Evolutionary conservation across 495 filamentous ascomycete genomes (phyloP).

Genomic region (Penicillium longicatenatum): DNA sequence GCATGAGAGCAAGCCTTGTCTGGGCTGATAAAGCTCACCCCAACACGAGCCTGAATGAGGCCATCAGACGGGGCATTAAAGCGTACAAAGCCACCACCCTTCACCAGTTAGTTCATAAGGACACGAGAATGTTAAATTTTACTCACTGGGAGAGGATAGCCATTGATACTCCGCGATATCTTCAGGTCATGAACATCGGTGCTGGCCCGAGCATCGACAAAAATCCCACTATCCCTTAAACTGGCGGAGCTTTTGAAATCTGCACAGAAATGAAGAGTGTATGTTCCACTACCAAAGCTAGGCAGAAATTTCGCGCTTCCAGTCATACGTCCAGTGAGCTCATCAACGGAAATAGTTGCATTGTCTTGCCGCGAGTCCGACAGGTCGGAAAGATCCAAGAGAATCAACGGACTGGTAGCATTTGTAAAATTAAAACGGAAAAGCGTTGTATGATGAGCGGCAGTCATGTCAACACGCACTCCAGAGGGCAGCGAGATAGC

Average conservation of each 20-base stretch:
- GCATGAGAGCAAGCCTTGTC: constrained; percentile 64
- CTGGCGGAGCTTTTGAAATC: constrained; percentile 57
- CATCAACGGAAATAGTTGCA: constrained; percentile 60
- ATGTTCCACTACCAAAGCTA: constrained; percentile 64
- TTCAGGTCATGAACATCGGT: constrained; percentile 55
- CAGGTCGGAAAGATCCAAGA: constrained; percentile 71
- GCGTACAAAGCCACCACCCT: constrained; percentile 67
- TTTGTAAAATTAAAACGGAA: constrained; percentile 65
- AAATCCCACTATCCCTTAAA: constrained; percentile 44
- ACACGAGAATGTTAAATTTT: not conserved
- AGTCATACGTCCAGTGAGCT: constrained; percentile 63
- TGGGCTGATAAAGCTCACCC: constrained; percentile 69
- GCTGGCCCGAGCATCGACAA: constrained; percentile 45
- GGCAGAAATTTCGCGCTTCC: constrained; percentile 68
- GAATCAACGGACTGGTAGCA: constrained; percentile 55
- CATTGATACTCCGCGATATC: constrained; percentile 69
- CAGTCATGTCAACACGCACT: constrained; percentile 63
- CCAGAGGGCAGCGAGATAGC: constrained; percentile 60
- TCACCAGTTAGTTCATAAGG: constrained; percentile 1
- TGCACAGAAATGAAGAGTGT: constrained; percentile 70
- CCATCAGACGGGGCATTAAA: constrained; percentile 47
- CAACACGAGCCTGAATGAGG: constrained; percentile 62
- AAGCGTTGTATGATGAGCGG: constrained; percentile 63
- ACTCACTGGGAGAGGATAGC: constrained; percentile 63
- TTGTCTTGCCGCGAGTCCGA: constrained; percentile 66